Evolutionary conservation across 2,329 filamentous ascomycete species (phyloP).

Genomic region (Purpureocillium lavendulum): DNA sequence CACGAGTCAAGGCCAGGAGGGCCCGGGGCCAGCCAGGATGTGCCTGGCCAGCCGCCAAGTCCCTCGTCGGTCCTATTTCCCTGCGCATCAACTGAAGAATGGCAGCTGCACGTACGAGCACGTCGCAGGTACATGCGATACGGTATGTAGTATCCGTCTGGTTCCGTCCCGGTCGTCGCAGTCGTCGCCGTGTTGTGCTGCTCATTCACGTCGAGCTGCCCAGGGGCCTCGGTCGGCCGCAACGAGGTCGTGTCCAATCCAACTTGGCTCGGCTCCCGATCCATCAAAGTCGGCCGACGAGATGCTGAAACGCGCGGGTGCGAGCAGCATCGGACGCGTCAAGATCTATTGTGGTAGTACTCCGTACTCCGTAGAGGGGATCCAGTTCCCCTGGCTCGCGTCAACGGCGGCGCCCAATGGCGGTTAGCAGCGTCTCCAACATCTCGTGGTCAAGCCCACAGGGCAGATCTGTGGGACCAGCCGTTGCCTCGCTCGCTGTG

Average conservation of each 20-base stretch:
- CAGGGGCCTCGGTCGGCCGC: no score
- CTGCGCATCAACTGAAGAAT: slow-evolving; percentile 4
- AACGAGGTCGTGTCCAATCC: no score
- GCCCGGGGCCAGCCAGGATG: no score
- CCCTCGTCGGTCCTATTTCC: slow-evolving; percentile 3
- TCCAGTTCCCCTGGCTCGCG: not conserved
- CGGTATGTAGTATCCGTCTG: no score
- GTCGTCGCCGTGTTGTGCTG: no score
- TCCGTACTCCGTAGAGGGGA: not conserved
- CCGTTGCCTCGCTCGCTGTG: slow-evolving; percentile 3
- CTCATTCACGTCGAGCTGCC: no score
- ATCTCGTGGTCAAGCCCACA: slow-evolving; percentile 6
- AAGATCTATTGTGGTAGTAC: slow-evolving; percentile 9
- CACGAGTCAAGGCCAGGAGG: slow-evolving; percentile 25
- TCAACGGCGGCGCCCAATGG: slow-evolving; percentile 6
- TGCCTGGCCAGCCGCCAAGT: slow-evolving; percentile 6
- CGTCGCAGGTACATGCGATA: no score
- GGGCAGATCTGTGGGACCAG: slow-evolving; percentile 15
- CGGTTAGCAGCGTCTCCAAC: slow-evolving; percentile 5
- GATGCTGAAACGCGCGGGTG: slow-evolving; percentile 9
- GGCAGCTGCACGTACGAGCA: not conserved
- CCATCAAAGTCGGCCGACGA: not conserved
- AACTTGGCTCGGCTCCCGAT: no score
- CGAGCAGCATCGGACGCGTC: slow-evolving; percentile 2
- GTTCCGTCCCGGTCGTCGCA: no score